These are phyloP conservation scores for Claviceps arundinis DNA, from an alignment of 2,329 filamentous ascomycete species.

Conservation along the genomic window DNA sequence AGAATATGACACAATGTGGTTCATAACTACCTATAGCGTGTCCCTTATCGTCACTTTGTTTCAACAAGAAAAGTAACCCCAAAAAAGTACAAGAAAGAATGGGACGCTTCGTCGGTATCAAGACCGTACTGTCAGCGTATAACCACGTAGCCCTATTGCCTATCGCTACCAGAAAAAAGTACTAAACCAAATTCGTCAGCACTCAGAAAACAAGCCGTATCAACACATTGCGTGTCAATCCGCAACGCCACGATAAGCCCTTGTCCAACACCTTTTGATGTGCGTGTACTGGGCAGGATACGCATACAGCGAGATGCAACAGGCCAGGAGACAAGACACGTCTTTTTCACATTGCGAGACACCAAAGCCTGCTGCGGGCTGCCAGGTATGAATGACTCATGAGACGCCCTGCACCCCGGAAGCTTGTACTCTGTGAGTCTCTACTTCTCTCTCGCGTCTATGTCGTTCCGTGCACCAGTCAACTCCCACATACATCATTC, in stretches of 20 bases:
- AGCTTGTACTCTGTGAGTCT: background rate
- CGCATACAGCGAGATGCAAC: constrained; percentile 22
- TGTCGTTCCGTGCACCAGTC: background rate
- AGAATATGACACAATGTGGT: too few species aligned
- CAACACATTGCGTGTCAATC: constrained; percentile 10
- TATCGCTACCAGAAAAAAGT: constrained; percentile 12
- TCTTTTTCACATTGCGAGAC: background rate
- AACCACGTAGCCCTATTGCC: constrained; percentile 11
- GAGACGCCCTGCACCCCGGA: background rate
- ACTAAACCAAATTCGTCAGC: constrained; percentile 10
- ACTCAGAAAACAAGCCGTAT: constrained; percentile 11
- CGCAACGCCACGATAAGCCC: constrained; percentile 16
- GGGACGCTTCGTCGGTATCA: background rate
- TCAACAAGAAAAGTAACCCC: too few species aligned
- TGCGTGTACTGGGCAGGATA: constrained; percentile 29
- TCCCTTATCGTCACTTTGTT: too few species aligned
- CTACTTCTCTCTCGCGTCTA: background rate
- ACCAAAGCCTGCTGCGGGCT: background rate
- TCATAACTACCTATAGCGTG: too few species aligned
- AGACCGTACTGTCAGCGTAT: background rate
- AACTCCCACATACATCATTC: constrained; percentile 7
- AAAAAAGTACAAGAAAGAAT: too few species aligned
- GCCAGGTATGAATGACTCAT: background rate
- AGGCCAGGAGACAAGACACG: background rate
- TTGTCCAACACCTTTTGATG: constrained; percentile 32